Percentiles rank a stretch among this genome's conserved stretches.
These are phyloP conservation scores for Verticillium dahliae DNA, from an alignment of 2,329 filamentous ascomycete genomes.

Conservation along the genomic window DNA sequence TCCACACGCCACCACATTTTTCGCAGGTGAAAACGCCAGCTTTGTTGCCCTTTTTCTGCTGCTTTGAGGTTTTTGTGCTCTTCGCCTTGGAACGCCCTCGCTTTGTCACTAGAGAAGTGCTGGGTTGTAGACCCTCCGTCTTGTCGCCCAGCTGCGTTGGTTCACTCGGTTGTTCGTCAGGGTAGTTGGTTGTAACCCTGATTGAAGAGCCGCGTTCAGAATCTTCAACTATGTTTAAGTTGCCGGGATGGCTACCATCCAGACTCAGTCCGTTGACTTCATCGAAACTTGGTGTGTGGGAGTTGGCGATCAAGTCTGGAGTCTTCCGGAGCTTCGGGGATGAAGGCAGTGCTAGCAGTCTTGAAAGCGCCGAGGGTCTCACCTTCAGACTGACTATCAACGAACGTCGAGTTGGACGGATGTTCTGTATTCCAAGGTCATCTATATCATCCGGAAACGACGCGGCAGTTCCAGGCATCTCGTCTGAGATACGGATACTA, in stretches of 20 bases:
- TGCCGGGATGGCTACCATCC: no score
- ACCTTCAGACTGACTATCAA: conserved; percentile 7
- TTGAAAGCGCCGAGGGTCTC: conserved; percentile 2
- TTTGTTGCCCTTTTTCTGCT: conserved; percentile 2
- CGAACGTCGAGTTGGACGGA: background rate
- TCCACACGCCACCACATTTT: conserved; percentile 48
- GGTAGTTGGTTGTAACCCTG: background rate
- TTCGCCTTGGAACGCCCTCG: background rate
- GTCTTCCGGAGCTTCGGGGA: background rate
- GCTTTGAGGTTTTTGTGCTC: background rate
- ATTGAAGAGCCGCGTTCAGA: background rate
- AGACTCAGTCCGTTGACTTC: background rate
- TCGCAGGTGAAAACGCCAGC: conserved; percentile 39
- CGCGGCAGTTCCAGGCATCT: background rate
- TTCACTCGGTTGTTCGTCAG: background rate
- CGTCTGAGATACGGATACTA: background rate
- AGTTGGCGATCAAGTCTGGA: background rate
- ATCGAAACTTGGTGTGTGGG: background rate
- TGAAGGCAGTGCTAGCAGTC: background rate
- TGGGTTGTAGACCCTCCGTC: background rate
- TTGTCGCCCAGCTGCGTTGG: background rate
- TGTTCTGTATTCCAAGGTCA: background rate
- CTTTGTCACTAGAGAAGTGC: background rate
- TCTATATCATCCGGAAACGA: background rate
- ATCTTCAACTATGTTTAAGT: background rate